Base-by-base conservation (phyloP, 2,329 filamentous ascomycete genomes). In the Chaetoscypha palmicola region DNA sequence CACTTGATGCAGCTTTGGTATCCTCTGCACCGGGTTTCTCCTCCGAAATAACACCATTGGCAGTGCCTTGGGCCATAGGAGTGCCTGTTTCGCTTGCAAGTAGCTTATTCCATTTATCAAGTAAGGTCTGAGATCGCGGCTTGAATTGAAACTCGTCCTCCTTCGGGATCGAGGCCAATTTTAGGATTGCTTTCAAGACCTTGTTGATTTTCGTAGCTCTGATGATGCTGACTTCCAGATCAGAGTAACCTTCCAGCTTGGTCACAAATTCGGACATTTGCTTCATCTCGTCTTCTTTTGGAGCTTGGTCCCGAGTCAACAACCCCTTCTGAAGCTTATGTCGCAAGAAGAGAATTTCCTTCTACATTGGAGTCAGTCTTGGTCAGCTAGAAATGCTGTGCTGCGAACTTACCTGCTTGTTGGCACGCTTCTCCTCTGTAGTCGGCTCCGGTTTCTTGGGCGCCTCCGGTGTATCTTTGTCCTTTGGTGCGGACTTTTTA, bases 161-260 rank as follows among this genome's bases (percentile, higher is more conserved):
- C 49, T 82, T 83, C 4, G 90, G 90, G 55, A 98, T 94, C 3
- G 74, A 74, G 24, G 33, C 33, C 7, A 98, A 73, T 70, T 95
- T 96, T 58, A 96, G 71, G 54, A 98, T 92, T 3, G 84, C 89
- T 70, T 94, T 95, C 45, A 98, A 75, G 9, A 98, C 91, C 70
- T 98, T 98, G 78, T 97, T 91, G 66, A 98, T 96, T 74, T 97
- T 98, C 50, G 92, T 98, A 11, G 71, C 73, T 51, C 86, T 81
- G 58, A 97, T 95, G 57, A 96, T 92, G 53, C 81, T 80, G 22
- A 86, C 87, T 62, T 97, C 91, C 3, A 97, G 77, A 52, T 94
- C 86, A 1, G 78, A 69, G 72, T 79, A 83, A 5, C 73, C 77
- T 67, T 98, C 92, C 4, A 98, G 77, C 64, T 94, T 87, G 22